A percentile compares a stretch with the other conserved stretches of the same genome.
These are phyloP conservation scores for Neoascochyta sp. DNA, from an alignment of 2,329 filamentous ascomycete species.

Conservation along the genomic window DNA sequence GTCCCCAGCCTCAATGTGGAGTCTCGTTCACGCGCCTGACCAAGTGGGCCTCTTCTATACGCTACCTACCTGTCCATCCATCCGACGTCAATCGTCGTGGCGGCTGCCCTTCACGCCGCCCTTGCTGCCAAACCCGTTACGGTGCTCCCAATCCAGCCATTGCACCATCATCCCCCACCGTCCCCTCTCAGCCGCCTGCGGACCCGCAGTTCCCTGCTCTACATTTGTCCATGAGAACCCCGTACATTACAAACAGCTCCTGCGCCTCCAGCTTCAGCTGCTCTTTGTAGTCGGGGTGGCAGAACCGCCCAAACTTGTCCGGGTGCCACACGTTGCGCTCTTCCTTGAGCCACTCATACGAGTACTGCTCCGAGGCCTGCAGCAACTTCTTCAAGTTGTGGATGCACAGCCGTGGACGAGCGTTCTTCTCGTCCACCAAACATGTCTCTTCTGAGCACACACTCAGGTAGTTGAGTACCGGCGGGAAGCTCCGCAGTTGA, in stretches of 20 bases:
- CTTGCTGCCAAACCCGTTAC: too few relatives aligned
- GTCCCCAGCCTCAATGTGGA: constrained; percentile 4
- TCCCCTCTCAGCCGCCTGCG: background rate
- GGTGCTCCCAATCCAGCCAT: too few relatives aligned
- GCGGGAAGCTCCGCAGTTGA: constrained; percentile 17
- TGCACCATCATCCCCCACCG: background rate
- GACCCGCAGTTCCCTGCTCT: too few relatives aligned
- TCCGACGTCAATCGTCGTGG: too few relatives aligned
- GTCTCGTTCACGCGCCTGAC: background rate
- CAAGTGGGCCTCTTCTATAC: background rate
- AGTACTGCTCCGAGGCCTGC: constrained; percentile 21
- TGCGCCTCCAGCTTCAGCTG: constrained; percentile 21
- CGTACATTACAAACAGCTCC: constrained; percentile 29
- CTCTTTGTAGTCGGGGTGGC: constrained; percentile 18
- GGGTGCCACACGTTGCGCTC: constrained; percentile 33
- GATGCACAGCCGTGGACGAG: constrained; percentile 21
- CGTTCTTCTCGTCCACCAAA: constrained; percentile 14
- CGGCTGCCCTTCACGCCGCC: too few relatives aligned
- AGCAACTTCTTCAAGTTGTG: constrained; percentile 29
- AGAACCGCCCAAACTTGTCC: constrained; percentile 29
- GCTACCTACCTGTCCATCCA: too few relatives aligned
- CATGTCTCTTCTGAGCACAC: constrained; percentile 19
- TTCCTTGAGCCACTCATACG: constrained; percentile 23
- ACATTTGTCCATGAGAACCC: constrained; percentile 24
- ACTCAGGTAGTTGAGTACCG: constrained; percentile 17